Conservation (phyloP, 2,329 filamentous ascomycete genomes). For the Fusarium sp. region DNA sequence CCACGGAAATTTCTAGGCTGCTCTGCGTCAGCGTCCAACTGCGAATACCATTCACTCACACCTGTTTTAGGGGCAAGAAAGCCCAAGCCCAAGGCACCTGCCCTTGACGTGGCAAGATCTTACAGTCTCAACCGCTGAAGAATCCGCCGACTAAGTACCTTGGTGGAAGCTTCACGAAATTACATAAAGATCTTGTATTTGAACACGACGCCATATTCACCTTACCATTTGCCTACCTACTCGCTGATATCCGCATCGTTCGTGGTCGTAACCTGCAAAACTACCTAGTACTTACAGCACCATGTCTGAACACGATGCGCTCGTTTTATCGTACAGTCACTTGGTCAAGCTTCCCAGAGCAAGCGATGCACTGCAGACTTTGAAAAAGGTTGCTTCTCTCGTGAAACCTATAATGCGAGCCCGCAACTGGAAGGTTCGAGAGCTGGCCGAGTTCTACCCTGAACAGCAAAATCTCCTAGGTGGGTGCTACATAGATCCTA, state of each 20-base stretch:
- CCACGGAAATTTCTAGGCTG: slow-evolving; percentile 45
- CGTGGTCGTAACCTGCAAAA: slow-evolving; percentile 21
- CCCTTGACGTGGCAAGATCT: slow-evolving; percentile 42
- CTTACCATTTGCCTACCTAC: not conserved
- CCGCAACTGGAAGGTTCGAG: slow-evolving; percentile 81
- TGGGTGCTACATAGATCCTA: slow-evolving; percentile 61
- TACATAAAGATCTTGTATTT: not conserved
- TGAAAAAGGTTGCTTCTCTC: slow-evolving; percentile 86
- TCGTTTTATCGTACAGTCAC: slow-evolving; percentile 64
- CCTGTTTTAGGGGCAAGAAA: slow-evolving; percentile 26
- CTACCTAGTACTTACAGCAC: slow-evolving; percentile 3
- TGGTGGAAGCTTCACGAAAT: not conserved
- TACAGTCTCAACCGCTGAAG: slow-evolving; percentile 4
- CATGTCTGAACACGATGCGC: slow-evolving; percentile 55
- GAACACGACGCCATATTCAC: slow-evolving; percentile 16
- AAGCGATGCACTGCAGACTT: slow-evolving; percentile 67
- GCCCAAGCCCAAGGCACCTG: slow-evolving; percentile 47
- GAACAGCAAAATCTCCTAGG: slow-evolving; percentile 79
- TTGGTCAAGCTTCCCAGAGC: slow-evolving; percentile 61
- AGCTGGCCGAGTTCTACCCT: slow-evolving; percentile 89
- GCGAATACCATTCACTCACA: slow-evolving; percentile 13
- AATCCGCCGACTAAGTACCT: not conserved
- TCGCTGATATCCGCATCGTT: slow-evolving; percentile 7
- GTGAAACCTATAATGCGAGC: slow-evolving; percentile 97
- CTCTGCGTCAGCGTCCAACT: slow-evolving; percentile 32